These are phyloP conservation scores for Ceratobasidium sp. DNA, from an alignment of 1,284 basidiomycete genomes.

Conservation along the genomic window DNA sequence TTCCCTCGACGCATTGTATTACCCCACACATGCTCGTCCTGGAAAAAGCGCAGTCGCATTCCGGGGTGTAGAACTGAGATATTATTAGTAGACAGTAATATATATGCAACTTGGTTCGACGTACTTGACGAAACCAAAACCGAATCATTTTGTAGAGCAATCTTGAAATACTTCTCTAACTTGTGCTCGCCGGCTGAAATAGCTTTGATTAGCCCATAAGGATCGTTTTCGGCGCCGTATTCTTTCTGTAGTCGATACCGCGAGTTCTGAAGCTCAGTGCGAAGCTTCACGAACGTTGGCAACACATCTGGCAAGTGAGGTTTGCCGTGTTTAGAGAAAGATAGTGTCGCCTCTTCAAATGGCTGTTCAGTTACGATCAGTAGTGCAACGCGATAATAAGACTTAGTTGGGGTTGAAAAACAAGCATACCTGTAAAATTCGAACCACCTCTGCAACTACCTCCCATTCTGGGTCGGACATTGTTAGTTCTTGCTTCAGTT, in stretches of 20 bases:
- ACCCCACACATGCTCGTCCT: background rate
- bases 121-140: background rate
- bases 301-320: background rate
- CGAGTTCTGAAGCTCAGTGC: background rate
- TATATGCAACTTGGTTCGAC: background rate
- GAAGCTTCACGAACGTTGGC: background rate
- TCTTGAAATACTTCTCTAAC: background rate
- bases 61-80: slow-evolving; percentile 17
- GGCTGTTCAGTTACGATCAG: background rate
- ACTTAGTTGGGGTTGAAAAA: too few relatives aligned
- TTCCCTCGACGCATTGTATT: background rate
- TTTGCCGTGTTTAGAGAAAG: background rate
- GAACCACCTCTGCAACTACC: background rate
- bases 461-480: slow-evolving; percentile 11
- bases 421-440: slow-evolving; percentile 5
- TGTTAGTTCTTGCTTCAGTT: slow-evolving; percentile 13
- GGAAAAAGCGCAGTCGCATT: slow-evolving; percentile 2
- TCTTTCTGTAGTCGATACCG: background rate
- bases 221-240: background rate
- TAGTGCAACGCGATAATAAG: too few relatives aligned
- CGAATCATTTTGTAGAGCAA: background rate
- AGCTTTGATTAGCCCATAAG: background rate
- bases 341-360: slow-evolving; percentile 1
- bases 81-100: background rate
- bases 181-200: slow-evolving; percentile 2